Base-by-base conservation (phyloP, 2,329 filamentous ascomycete species). In the Aspergillus ustus region DNA sequence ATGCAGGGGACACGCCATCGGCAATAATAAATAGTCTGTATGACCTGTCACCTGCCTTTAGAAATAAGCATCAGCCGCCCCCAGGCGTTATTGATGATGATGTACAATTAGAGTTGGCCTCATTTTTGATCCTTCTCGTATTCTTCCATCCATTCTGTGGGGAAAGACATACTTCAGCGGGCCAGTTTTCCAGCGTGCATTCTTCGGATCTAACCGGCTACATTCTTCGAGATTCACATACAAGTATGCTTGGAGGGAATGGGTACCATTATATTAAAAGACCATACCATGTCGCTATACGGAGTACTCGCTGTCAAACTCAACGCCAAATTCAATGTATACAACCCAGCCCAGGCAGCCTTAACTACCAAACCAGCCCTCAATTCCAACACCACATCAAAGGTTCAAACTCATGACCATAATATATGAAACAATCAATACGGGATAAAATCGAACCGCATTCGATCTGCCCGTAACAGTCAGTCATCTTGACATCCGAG, bases 371-470 rank as follows among this genome's bases (percentile, higher is more conserved):
- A 43, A 25, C 25, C 4, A 20, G 25, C 8, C 48, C 17, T 34
- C 17, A 25, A 45, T 45, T 37, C 31, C 13, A 45, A 31, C 55
- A 57, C 44, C 28, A 44, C 53, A 54, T 49, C 29, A 52, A 4
- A 34, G 40, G 25, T 52, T 9, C 31, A 46, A 58, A 37, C 45
- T 17, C 29, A 37, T 25, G 22, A 50, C n/a, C 25, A 37, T 29
- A 55, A 40, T 3, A 34, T 13, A 46, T 11, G 4, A 19, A 15
- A n/a, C 5, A 22, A 20, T 63, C 50, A 67, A 57, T 67, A 67
- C 3, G 66, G 66, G 40, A 67, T 67, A 31, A 66, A 66, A 49
- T 66, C 64, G 34, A 74, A 73, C 29, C 65, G 67, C 73, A 76
- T 75, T 11, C 73, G 73, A 64, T 75, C 73, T 75, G 52, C 17